Evolutionary conservation across 2,329 filamentous ascomycete species (phyloP).

Genomic region (Microdochium trichocladiopsis): DNA sequence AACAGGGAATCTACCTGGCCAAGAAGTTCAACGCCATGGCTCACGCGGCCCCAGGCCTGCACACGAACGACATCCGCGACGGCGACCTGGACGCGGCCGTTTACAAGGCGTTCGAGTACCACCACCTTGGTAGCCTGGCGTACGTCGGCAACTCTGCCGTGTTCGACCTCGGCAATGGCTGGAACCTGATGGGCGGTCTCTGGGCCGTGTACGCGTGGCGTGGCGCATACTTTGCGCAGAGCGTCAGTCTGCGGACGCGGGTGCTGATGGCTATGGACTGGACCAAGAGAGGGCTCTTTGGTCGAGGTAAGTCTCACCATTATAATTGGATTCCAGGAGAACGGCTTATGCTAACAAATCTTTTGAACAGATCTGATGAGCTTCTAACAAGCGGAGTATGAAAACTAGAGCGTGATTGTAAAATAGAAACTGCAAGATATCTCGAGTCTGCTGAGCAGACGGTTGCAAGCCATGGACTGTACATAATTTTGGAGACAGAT

Average conservation of each 20-base stretch:
- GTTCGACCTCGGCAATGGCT: slow-evolving; percentile 77
- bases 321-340: background rate
- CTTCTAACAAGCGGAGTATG: background rate
- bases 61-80: slow-evolving; percentile 73
- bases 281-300: slow-evolving; percentile 93
- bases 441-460: background rate
- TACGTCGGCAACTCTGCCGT: slow-evolving; percentile 96
- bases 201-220: slow-evolving; percentile 95
- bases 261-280: slow-evolving; percentile 95
- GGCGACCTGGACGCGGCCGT: slow-evolving; percentile 88
- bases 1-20: slow-evolving; percentile 89
- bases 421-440: background rate
- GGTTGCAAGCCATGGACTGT: no score
- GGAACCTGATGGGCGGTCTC: slow-evolving; percentile 74
- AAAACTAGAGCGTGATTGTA: background rate
- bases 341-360: background rate
- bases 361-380: slow-evolving; percentile 1
- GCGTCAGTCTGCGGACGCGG: slow-evolving; percentile 85
- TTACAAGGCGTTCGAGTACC: slow-evolving; percentile 93
- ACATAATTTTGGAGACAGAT: no score
- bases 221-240: slow-evolving; percentile 95
- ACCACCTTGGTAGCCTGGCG: slow-evolving; percentile 82
- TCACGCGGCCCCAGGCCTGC: slow-evolving; percentile 65
- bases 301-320: slow-evolving; percentile 68
- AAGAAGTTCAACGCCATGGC: slow-evolving; percentile 92